A percentile compares a stretch with the other conserved stretches of the same genome.
Conservation (phyloP, 2,329 filamentous ascomycete genomes). For the Fusarium palustre region DNA sequence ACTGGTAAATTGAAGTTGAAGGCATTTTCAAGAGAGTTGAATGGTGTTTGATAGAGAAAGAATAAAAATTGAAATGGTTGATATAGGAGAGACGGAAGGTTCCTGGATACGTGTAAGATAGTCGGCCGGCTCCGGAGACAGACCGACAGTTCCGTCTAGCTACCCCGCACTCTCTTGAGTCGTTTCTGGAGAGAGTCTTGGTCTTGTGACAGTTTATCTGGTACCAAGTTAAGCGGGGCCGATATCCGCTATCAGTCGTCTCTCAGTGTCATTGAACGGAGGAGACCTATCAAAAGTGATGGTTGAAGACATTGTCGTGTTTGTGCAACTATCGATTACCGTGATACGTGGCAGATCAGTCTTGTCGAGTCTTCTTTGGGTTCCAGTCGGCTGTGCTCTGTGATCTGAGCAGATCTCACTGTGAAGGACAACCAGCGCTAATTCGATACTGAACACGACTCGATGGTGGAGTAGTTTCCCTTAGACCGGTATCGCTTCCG, state of each 20-base stretch:
- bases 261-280: neutral
- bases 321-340: neutral
- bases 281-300: neutral
- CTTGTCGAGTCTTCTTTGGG: neutral
- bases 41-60: neutral
- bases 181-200: neutral
- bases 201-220: slow-evolving; percentile 30
- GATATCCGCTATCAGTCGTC: neutral
- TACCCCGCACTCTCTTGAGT: slow-evolving; percentile 31
- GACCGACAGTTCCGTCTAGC: slow-evolving; percentile 26
- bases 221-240: slow-evolving; percentile 12
- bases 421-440: neutral
- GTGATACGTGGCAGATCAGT: neutral
- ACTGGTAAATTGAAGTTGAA: slow-evolving; percentile 30
- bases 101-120: slow-evolving; percentile 20
- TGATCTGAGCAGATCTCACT: neutral
- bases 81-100: slow-evolving; percentile 23
- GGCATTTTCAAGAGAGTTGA: slow-evolving; percentile 13
- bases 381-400: neutral
- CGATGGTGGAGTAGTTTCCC: neutral
- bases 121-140: slow-evolving; percentile 35
- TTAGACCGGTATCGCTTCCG: neutral
- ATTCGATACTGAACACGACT: neutral
- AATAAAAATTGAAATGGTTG: neutral
- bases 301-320: neutral